A percentile compares a stretch with the other conserved stretches of the same genome.
These are phyloP conservation scores for Nephelium lappaceum DNA, from an alignment of 345 rosid genomes.

Conservation along the genomic window DNA sequence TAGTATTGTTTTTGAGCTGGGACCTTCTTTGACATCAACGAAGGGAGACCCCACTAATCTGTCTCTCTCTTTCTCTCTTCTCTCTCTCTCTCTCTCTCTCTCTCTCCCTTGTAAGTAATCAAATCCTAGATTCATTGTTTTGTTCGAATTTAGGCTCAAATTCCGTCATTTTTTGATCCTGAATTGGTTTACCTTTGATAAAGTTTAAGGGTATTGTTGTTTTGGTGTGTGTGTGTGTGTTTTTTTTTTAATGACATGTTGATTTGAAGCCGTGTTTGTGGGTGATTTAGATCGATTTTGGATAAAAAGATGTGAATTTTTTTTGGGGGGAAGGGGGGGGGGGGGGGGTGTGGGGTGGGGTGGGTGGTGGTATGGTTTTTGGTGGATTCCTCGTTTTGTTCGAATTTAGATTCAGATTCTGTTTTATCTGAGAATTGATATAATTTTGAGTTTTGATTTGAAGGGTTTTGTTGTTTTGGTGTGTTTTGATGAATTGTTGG, in stretches of 20 bases:
- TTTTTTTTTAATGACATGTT: neutral
- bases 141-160: slow-evolving; percentile 2
- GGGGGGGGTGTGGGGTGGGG: no score
- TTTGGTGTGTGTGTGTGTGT: no score
- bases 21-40: neutral
- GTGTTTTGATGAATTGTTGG: neutral
- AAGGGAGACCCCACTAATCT: neutral
- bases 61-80: no score
- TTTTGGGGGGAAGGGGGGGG: no score
- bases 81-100: neutral
- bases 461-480: neutral
- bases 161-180: slow-evolving; percentile 7
- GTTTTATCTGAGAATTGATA: neutral
- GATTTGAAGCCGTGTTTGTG: neutral
- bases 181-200: neutral
- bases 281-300: neutral
- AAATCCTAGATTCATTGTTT: neutral
- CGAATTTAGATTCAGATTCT: slow-evolving; percentile 8
- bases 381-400: neutral
- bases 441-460: neutral
- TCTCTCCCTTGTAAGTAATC: neutral
- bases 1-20: neutral
- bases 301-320: neutral
- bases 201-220: neutral
- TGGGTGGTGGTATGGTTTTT: slow-evolving; percentile 26